Evolutionary conservation across 164 flowering plant species (phyloP).

Genomic region (Houttuynia cordata): DNA sequence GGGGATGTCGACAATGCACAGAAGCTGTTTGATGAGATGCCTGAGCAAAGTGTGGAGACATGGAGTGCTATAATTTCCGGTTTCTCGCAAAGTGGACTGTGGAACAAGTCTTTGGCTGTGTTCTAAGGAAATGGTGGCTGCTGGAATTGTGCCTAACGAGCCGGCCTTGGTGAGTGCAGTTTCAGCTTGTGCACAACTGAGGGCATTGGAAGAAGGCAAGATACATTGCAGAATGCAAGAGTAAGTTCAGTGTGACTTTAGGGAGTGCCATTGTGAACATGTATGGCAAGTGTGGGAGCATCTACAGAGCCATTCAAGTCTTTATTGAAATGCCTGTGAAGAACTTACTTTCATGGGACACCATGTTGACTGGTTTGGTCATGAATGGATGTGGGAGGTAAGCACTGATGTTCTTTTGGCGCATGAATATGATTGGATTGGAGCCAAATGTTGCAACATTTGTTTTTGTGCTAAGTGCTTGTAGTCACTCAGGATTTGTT

Average conservation of each 20-base stretch:
- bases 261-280: too few species aligned
- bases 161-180: too few species aligned
- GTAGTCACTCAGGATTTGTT: constrained; percentile 26
- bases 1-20: constrained; percentile 9
- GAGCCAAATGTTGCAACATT: constrained; percentile 18
- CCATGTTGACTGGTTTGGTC: constrained; percentile 22
- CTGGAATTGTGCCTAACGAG: too few species aligned
- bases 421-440: constrained; percentile 12
- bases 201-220: too few species aligned
- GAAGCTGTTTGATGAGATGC: constrained; percentile 19
- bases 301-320: constrained; percentile 12
- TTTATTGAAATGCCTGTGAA: constrained; percentile 17
- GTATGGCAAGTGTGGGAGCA: too few species aligned
- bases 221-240: too few species aligned
- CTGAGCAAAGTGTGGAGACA: constrained; percentile 11
- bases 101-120: constrained; percentile 11
- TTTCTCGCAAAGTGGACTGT: constrained; percentile 17
- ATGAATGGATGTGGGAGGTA: constrained; percentile 21
- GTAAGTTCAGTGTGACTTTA: too few species aligned
- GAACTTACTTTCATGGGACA: constrained; percentile 22
- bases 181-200: too few species aligned
- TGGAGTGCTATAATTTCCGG: constrained; percentile 24
- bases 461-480: constrained; percentile 17
- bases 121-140: constrained; percentile 15
- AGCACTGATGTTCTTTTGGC: too few species aligned